A percentile compares a stretch with the other conserved stretches of the same genome.
phyloP scores from a whole-genome alignment of 352 stramenopile species.

The Pythium pyrilobum region DNA sequence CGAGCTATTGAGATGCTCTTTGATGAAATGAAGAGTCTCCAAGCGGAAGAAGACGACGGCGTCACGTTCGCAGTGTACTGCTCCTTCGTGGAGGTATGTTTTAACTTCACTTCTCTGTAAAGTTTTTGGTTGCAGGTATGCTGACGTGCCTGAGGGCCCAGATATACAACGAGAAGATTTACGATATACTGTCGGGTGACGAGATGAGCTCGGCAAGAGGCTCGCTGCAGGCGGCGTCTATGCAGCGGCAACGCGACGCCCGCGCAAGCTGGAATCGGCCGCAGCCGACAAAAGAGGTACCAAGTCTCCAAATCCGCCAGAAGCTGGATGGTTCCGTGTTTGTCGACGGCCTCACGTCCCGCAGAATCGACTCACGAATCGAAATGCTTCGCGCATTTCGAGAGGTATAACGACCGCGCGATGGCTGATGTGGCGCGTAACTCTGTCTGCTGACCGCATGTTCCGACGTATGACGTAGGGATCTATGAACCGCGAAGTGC shows the following conservation, averaged over 20 bases:
- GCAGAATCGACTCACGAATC: constrained; percentile 29
- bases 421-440: neutral
- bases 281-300: constrained; percentile 36
- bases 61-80: constrained; percentile 50
- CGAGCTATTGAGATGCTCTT: constrained; percentile 56
- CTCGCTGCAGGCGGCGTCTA: too few relatives aligned
- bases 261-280: constrained; percentile 51
- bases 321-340: constrained; percentile 65
- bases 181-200: constrained; percentile 50
- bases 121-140: neutral
- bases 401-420: constrained; percentile 27
- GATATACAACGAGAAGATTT: constrained; percentile 83
- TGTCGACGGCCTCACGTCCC: constrained; percentile 59
- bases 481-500: constrained; percentile 57
- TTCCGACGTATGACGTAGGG: too few relatives aligned
- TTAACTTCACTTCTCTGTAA: neutral
- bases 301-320: constrained; percentile 51
- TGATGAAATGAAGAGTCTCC: constrained; percentile 27
- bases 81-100: constrained; percentile 57
- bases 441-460: too few relatives aligned
- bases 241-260: constrained; percentile 7
- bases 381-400: constrained; percentile 59
- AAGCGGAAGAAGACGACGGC: constrained; percentile 1
- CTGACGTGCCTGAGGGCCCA: constrained; percentile 9
- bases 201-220: too few relatives aligned